phyloP scores from a whole-genome alignment of 176 grass and related monocot species.

The Typha latifolia region DNA sequence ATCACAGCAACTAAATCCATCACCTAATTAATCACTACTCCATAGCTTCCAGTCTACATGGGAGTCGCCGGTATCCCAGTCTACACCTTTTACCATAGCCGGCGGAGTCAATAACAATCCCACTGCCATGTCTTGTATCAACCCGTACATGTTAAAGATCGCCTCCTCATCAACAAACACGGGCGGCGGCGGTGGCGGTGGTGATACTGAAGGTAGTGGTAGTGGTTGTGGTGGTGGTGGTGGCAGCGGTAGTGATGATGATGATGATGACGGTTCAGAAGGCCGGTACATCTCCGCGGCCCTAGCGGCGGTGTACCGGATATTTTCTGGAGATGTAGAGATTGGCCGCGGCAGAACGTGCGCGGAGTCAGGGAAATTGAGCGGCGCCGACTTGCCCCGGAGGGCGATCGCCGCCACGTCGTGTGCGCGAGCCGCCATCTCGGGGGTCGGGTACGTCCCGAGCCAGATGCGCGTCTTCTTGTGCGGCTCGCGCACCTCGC shows the following conservation, averaged over 20 bases:
- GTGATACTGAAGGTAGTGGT: neutral
- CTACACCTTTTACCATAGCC: neutral
- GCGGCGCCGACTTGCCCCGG: constrained; percentile 5
- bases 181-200: neutral
- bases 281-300: constrained; percentile 20
- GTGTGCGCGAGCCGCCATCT: constrained; percentile 28
- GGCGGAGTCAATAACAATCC: constrained; percentile 35
- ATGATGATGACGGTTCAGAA: neutral
- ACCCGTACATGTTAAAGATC: constrained; percentile 26
- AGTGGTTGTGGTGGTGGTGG: neutral
- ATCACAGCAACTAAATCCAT: too few species aligned
- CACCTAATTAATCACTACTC: neutral
- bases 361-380: constrained; percentile 34
- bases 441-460: constrained; percentile 26
- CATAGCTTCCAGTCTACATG: neutral
- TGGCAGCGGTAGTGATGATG: neutral
- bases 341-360: constrained; percentile 5
- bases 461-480: constrained; percentile 27
- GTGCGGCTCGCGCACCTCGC: constrained; percentile 4
- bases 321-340: constrained; percentile 11
- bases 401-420: constrained; percentile 32
- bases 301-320: constrained; percentile 21
- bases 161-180: constrained; percentile 27
- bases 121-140: constrained; percentile 35
- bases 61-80: neutral